Conservation (phyloP, 2,329 filamentous ascomycete genomes). For the Ophiocordyceps robertsii region DNA sequence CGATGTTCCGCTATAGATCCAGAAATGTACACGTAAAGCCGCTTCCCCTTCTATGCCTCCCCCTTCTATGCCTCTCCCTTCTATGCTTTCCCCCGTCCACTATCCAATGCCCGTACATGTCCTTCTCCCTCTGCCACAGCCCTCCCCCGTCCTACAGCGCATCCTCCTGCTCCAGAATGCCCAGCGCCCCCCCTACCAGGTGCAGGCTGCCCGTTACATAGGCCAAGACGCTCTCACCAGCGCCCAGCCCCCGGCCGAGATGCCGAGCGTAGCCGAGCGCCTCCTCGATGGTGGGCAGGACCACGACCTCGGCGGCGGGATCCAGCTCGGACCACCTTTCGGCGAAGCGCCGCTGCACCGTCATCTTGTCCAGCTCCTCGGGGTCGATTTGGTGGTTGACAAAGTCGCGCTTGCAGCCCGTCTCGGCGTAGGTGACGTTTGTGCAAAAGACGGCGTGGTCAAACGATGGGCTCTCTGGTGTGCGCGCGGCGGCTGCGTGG, state of each 20-base stretch:
- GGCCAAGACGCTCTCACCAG: constrained; percentile 27
- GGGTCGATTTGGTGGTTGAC: constrained; percentile 42
- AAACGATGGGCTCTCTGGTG: constrained; percentile 31
- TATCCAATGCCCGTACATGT: not conserved
- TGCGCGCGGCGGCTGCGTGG: constrained; percentile 18
- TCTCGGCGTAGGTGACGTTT: constrained; percentile 46
- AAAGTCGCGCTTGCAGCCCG: constrained; percentile 42
- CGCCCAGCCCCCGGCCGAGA: constrained; percentile 14
- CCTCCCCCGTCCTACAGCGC: constrained; percentile 16
- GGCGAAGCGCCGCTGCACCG: constrained; percentile 38
- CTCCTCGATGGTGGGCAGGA: constrained; percentile 40
- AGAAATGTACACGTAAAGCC: not conserved
- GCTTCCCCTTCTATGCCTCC: not conserved
- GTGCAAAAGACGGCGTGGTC: constrained; percentile 72
- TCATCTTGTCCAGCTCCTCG: constrained; percentile 35
- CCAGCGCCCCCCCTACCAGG: constrained; percentile 42
- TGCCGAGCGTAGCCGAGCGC: constrained; percentile 34
- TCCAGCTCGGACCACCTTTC: constrained; percentile 36
- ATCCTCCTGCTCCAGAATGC: constrained; percentile 32
- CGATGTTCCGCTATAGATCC: constrained; percentile 18
- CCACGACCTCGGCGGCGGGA: constrained; percentile 27
- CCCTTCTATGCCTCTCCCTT: not conserved
- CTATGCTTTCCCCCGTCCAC: not conserved
- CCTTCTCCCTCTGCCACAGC: not conserved
- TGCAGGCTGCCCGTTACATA: constrained; percentile 51